A percentile compares a stretch with the other conserved stretches of the same genome.
These are phyloP conservation scores for Candida anglica DNA, from an alignment of 805 yeast species.

Conservation along the genomic window DNA sequence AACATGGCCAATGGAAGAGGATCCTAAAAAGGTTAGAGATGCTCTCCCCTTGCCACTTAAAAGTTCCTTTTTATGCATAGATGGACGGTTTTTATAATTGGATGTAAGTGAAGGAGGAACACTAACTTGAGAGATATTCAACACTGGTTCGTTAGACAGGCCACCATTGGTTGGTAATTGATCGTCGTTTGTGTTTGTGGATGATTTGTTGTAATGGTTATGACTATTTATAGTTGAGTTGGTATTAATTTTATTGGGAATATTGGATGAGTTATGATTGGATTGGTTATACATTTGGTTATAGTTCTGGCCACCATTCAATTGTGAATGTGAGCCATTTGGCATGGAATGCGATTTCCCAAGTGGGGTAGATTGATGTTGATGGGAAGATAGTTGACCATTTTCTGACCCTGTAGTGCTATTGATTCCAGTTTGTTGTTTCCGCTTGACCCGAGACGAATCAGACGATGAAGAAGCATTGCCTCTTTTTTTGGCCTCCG, in stretches of 20 bases:
- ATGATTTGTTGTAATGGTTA: not conserved
- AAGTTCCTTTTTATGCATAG: conserved; percentile 32
- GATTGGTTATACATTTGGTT: not conserved
- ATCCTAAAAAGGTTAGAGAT: conserved; percentile 49
- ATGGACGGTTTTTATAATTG: conserved; percentile 34
- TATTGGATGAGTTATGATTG: not conserved
- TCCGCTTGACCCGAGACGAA: conserved; percentile 12
- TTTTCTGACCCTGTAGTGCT: conserved; percentile 5
- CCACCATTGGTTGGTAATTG: no score
- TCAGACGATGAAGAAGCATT: conserved; percentile 15
- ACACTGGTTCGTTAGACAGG: conserved; percentile 35
- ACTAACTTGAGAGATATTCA: conserved; percentile 37
- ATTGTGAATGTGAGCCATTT: not conserved
- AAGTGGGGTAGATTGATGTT: not conserved
- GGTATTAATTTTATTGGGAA: not conserved
- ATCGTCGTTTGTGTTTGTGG: not conserved
- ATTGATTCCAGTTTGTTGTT: conserved; percentile 23
- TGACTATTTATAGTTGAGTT: no score
- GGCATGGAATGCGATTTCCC: no score
- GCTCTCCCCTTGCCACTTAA: conserved; percentile 19
- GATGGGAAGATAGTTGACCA: conserved; percentile 1
- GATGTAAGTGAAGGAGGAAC: conserved; percentile 43
- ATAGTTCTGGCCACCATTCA: not conserved
- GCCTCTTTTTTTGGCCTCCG: conserved; percentile 51
- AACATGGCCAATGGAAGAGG: conserved; percentile 46